Evolutionary conservation across 148 eudicot genomes (phyloP), one percentile per base, ranked within the genome.

Genomic region (Rhododendron molle): DNA sequence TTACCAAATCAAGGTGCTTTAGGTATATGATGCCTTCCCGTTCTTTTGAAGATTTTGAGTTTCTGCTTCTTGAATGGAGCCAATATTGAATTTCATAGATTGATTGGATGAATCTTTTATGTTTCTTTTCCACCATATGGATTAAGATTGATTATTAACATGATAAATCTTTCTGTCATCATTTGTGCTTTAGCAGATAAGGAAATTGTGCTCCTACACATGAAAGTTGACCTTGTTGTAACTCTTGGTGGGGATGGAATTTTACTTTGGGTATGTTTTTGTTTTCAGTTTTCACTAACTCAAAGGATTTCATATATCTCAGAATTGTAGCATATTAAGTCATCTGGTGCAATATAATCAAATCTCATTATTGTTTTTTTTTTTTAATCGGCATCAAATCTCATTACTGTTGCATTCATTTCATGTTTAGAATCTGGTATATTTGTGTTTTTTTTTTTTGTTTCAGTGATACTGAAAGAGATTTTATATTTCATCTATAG

Each of bases 221-320:
- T 88, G 71, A 95, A 94, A 84, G 98, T 97, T 89, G 99, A 97
- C 84, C 94, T 97, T 77, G 90, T 97, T 83, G 95, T 97, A 88
- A 97, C 99, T 69, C 99, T 97, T 76, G 99, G 99, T 84, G 99
- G 98, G 47, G 99, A 97, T 89, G 99, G 99, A 87, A 97, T 98
- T 71, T 98, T 97, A 72, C 96, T 97, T 83, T 97, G 99, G 99
- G 99, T 97, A 93, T 85, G 96, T 14, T 76, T 82, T 92, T 85
- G 95, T 11, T 76, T 84, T 65, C 43, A 56, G 4, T 67, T 38
- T 78, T 15, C 71, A 7, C 38, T 40, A 56, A 46, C 80, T 80
- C 72, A 78, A 9, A 32, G 9, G 38, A 34, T 30, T 12, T 56
- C 30, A 58, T 32, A 81, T 21, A 56, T 58, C 5, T 56, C 47